A percentile compares a stretch with the other conserved stretches of the same genome.
Evolutionary conservation across 306 rosid species (phyloP).

Genomic region (Fragaria nilgerrensis): DNA sequence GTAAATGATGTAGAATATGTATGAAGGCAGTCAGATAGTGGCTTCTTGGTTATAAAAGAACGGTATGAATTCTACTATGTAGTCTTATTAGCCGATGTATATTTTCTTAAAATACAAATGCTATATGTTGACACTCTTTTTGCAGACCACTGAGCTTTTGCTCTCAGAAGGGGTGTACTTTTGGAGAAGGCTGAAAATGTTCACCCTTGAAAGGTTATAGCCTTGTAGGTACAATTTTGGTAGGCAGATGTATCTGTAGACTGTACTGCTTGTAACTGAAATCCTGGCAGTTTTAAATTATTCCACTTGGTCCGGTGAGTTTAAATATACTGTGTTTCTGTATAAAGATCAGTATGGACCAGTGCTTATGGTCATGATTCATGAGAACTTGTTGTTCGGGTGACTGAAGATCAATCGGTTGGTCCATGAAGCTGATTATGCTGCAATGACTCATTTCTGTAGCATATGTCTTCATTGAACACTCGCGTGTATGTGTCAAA

Average conservation of each 20-base stretch:
- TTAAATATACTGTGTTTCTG: not conserved
- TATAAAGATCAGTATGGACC: not conserved
- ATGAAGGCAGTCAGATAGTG: not conserved
- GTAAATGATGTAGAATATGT: conserved; percentile 1
- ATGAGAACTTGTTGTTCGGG: not conserved
- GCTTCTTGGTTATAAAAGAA: not conserved
- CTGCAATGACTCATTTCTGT: not conserved
- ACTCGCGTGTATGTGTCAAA: not conserved
- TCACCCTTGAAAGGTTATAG: not conserved
- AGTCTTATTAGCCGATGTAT: not conserved
- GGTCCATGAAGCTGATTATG: not conserved
- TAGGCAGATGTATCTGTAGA: conserved; percentile 11
- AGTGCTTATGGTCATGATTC: not conserved
- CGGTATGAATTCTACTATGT: not conserved
- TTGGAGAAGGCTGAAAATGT: not conserved
- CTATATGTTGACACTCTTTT: not conserved
- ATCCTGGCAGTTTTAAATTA: conserved; percentile 5
- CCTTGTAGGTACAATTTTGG: conserved; percentile 24
- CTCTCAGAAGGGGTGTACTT: conserved; percentile 4
- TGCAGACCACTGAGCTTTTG: conserved; percentile 10
- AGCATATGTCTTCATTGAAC: not conserved
- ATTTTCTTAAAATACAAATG: not conserved
- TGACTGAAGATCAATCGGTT: not conserved
- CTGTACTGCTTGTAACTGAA: conserved; percentile 19
- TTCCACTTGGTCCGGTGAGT: conserved; percentile 1